A percentile compares a stretch with the other conserved stretches of the same genome.
Conservation (phyloP, 1,284 basidiomycete genomes). For the Termitomyces sp. region DNA sequence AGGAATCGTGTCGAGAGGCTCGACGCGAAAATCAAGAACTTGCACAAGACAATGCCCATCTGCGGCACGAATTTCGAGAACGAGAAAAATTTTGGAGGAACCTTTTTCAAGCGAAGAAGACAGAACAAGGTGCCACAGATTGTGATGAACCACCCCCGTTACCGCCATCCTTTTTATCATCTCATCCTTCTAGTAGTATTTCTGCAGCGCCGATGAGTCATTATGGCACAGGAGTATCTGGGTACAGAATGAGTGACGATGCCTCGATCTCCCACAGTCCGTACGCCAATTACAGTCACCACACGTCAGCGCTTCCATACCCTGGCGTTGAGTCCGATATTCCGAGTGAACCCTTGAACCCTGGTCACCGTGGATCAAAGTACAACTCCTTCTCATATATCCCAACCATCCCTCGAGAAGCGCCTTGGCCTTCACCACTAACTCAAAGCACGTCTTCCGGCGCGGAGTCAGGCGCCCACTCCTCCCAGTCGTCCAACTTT, state of each 20-base stretch:
- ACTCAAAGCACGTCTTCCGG: conserved; percentile 40
- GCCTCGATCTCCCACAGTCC: conserved; percentile 38
- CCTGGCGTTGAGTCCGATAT: conserved; percentile 37
- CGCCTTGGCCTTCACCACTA: conserved; percentile 44
- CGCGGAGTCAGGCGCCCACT: conserved; percentile 42
- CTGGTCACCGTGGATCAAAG: conserved; percentile 42
- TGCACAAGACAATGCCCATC: conserved; percentile 57
- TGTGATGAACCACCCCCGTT: conserved; percentile 55
- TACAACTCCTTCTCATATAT: conserved; percentile 55
- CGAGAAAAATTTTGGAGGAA: conserved; percentile 68
- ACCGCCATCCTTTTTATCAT: conserved; percentile 37
- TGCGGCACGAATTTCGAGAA: conserved; percentile 60
- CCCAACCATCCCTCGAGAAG: conserved; percentile 46
- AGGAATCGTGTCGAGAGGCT: conserved; percentile 71
- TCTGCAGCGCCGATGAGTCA: conserved; percentile 31
- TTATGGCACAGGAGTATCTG: conserved; percentile 36
- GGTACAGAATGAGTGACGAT: conserved; percentile 44
- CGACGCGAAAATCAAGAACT: conserved; percentile 54
- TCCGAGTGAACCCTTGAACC: conserved; percentile 31
- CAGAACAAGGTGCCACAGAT: conserved; percentile 43
- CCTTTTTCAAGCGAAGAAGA: conserved; percentile 57
- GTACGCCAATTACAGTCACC: conserved; percentile 43
- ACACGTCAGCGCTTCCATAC: conserved; percentile 43
- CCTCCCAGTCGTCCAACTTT: conserved; percentile 47
- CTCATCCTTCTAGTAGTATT: conserved; percentile 26